phyloP scores from a whole-genome alignment of 192 early-diverging fungal species.

The Umbelopsis sp. region DNA sequence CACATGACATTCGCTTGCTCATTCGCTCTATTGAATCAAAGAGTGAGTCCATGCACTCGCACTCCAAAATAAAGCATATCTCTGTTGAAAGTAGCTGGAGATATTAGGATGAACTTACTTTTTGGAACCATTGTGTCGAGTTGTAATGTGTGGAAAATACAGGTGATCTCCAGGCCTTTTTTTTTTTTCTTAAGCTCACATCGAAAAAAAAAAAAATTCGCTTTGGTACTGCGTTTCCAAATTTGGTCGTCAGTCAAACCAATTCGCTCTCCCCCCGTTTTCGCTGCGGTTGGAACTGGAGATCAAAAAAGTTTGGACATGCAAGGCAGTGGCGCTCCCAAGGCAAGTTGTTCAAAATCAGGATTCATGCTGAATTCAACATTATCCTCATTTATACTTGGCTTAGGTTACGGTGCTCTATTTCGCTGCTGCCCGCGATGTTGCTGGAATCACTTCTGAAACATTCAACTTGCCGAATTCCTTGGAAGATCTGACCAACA shows the following conservation, averaged over 20 bases:
- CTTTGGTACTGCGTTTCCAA: slow-evolving; percentile 10
- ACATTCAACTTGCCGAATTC: slow-evolving; percentile 38
- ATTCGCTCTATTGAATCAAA: slow-evolving; percentile 42
- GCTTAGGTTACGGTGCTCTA: slow-evolving; percentile 59
- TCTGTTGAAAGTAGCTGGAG: not conserved
- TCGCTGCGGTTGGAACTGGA: not conserved
- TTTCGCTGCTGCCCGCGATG: slow-evolving; percentile 60
- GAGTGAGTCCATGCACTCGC: not conserved
- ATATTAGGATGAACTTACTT: slow-evolving; percentile 16
- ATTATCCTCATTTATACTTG: not conserved
- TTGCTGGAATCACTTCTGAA: slow-evolving; percentile 45
- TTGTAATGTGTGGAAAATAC: not conserved
- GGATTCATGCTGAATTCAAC: not conserved
- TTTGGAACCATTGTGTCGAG: slow-evolving; percentile 25
- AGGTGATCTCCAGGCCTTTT: too few species aligned
- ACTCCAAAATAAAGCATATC: too few species aligned
- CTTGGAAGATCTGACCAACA: not conserved
- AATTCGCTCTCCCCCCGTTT: not conserved
- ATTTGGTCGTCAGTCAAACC: not conserved
- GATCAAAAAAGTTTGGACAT: not conserved
- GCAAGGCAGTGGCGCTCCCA: not conserved
- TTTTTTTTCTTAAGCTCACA: not conserved
- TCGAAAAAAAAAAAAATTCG: not conserved
- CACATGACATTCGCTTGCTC: slow-evolving; percentile 57
- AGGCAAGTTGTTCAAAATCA: not conserved